These are phyloP conservation scores for Euphrasia confusa DNA, from an alignment of 257 asterid species.

Conservation along the genomic window DNA sequence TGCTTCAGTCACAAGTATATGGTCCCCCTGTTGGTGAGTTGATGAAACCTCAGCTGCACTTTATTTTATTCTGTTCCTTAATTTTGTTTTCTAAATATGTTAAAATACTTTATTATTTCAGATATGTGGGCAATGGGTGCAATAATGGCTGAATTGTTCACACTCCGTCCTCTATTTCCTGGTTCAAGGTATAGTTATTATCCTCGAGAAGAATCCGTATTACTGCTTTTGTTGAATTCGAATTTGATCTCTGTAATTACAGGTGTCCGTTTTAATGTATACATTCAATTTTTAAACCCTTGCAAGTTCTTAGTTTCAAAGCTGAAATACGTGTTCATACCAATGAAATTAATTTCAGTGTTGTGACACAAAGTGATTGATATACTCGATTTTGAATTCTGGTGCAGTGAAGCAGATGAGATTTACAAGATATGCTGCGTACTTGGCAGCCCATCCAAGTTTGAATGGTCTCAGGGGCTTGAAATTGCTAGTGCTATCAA, in stretches of 20 bases:
- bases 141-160: conserved; percentile 64
- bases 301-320: not conserved
- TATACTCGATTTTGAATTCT: conserved; percentile 12
- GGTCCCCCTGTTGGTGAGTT: conserved; percentile 64
- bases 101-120: conserved; percentile 25
- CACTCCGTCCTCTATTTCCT: conserved; percentile 64
- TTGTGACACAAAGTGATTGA: conserved; percentile 11
- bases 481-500: conserved; percentile 56
- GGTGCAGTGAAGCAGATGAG: conserved; percentile 59
- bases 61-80: not conserved
- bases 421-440: conserved; percentile 58
- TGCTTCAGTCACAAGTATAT: conserved; percentile 54
- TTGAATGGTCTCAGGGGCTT: conserved; percentile 60
- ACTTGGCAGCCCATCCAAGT: conserved; percentile 50
- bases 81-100: conserved; percentile 6
- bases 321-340: not conserved
- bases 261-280: not conserved
- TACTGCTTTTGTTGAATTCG: conserved; percentile 15
- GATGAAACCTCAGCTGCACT: conserved; percentile 11
- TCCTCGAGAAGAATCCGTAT: conserved; percentile 4
- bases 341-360: not conserved
- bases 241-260: not conserved
- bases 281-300: conserved; percentile 2
- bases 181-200: conserved; percentile 46
- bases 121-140: conserved; percentile 96